Evolutionary conservation across 768 basidiomycete species (phyloP), one percentile per base, ranked within the genome.

Genomic region (Calocybe gangraenosa): DNA sequence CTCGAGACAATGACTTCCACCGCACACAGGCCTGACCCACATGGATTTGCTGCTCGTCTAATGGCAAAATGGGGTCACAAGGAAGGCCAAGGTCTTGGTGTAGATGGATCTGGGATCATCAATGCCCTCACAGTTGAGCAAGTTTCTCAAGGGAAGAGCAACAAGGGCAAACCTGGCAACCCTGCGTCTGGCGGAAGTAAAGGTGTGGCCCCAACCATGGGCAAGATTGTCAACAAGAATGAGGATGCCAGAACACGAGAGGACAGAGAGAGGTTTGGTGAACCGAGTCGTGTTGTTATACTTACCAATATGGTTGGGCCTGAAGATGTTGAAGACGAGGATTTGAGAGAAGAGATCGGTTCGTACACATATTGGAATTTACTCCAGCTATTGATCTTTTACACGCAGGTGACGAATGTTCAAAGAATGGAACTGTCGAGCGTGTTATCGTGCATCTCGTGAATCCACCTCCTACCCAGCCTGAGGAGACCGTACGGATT

Each of bases 61-160:
- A 95, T 96, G 92, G 89, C 88, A 2, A 96, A 93, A 67, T 94
- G 88, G 89, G 94, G 94, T 0, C 92, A 96, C 61, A 87, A 89
- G 60, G 90, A 91, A 61, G 95, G 95, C 1, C 84, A 92, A 65
- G 94, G 94, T 8, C 75, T 97, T 1, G 95, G 95, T 25, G 84
- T 77, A 0, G 81, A 88, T 48, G 88, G 83, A 7, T 75, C 76
- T 2, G 93, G 93, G 1, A 94, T 98, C 36, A 81, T 94, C 35
- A 87, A 94, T 47, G 92, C 94, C 4, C 75, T 97, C 3, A 76
- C 82, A 0, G 87, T 95, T 17, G 88, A 94, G 58, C 84, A 86
- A 46, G 68, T 78, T 13, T 59, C 66, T 21, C 65, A 60, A 35
- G 65, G 64, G 22, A 78, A 76, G 52, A 57, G 57, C 32, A 58